Evolutionary conservation across 2,329 filamentous ascomycete species (phyloP).

Genomic region (Venturia oleaginea): DNA sequence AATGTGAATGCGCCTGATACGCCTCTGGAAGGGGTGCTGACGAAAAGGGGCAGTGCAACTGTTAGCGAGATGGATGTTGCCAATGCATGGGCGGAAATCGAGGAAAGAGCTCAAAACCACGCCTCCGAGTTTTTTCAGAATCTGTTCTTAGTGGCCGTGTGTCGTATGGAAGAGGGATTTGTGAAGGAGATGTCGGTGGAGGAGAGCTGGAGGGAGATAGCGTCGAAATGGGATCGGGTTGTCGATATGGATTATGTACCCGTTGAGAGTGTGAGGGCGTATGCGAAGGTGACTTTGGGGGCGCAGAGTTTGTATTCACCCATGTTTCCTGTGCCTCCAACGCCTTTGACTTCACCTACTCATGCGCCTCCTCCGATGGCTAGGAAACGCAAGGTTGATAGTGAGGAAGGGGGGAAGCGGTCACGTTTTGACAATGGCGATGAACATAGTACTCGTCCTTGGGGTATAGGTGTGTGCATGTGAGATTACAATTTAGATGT

Average conservation of each 20-base stretch:
- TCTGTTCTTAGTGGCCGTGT: slow-evolving; percentile 8
- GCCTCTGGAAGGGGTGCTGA: not conserved
- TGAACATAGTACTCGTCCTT: slow-evolving; percentile 3
- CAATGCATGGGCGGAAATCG: not conserved
- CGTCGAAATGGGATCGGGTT: slow-evolving; percentile 2
- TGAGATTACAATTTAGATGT: not conserved
- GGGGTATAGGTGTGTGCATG: not conserved
- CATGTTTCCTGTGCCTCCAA: not conserved
- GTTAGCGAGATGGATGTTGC: not conserved
- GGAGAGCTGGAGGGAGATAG: not conserved
- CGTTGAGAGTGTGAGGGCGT: not conserved
- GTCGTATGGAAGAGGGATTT: not conserved
- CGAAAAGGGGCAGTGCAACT: not conserved
- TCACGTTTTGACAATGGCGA: not conserved
- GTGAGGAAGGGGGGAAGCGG: not conserved
- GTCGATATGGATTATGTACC: slow-evolving; percentile 10
- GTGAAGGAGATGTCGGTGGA: not conserved
- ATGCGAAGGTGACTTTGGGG: not conserved
- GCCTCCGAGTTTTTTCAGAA: not conserved
- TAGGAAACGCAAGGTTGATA: not conserved
- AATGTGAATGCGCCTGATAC: slow-evolving; percentile 10
- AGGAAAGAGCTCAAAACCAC: not conserved
- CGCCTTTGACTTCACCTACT: not conserved
- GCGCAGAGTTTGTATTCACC: not conserved
- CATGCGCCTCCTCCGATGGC: not conserved